These are phyloP conservation scores for Talaromyces sp. DNA, from an alignment of 2,329 filamentous ascomycete genomes.

Conservation along the genomic window DNA sequence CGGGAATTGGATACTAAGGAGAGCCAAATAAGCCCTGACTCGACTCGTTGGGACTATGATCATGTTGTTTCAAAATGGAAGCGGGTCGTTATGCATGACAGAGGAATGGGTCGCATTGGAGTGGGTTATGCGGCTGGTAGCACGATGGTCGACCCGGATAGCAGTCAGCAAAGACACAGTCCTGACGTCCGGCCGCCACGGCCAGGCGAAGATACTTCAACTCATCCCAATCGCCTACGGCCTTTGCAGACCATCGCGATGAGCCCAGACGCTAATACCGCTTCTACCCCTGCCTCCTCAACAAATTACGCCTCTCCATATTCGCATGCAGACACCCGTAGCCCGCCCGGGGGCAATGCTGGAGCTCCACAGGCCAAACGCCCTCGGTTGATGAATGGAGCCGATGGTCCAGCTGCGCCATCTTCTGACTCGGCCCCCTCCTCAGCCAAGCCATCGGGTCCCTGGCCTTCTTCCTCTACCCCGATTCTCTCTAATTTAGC, in stretches of 20 bases:
- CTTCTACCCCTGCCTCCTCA: constrained; percentile 30
- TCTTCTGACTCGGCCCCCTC: constrained; percentile 12
- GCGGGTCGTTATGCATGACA: constrained; percentile 50
- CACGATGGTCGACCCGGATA: constrained; percentile 17
- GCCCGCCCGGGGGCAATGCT: constrained; percentile 18
- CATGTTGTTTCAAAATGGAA: constrained; percentile 53
- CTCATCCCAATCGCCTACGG: constrained; percentile 26
- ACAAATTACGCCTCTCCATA: constrained; percentile 36
- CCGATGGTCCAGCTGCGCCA: constrained; percentile 16
- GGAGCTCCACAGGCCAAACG: constrained; percentile 35
- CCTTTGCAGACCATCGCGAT: constrained; percentile 23
- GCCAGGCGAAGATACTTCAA: constrained; percentile 25
- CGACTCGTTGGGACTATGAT: constrained; percentile 52
- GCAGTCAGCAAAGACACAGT: constrained; percentile 11
- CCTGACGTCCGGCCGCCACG: constrained; percentile 23
- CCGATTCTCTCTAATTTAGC: constrained; percentile 28
- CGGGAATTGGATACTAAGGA: constrained; percentile 41
- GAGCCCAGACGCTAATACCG: constrained; percentile 32
- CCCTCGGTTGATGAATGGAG: constrained; percentile 41
- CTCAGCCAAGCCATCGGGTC: constrained; percentile 9
- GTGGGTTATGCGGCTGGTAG: constrained; percentile 27
- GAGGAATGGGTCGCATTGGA: constrained; percentile 44
- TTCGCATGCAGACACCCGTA: constrained; percentile 29
- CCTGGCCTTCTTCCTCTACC: constrained; percentile 23
- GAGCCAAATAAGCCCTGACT: constrained; percentile 38